A percentile compares a stretch with the other conserved stretches of the same genome.
phyloP scores from a whole-genome alignment of 2,329 filamentous ascomycete genomes.

The Bipolaris oryzae region DNA sequence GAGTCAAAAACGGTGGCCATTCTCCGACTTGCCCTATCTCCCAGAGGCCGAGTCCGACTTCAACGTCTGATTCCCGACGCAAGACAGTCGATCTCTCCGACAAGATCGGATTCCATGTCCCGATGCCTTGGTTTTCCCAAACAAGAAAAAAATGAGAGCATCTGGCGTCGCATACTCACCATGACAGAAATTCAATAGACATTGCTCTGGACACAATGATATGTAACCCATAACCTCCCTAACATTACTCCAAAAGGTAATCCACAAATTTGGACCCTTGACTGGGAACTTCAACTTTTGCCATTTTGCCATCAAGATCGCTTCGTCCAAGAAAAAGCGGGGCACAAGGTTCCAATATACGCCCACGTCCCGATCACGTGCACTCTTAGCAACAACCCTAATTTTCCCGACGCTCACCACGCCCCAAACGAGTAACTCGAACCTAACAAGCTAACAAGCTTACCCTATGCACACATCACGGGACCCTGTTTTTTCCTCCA shows the following conservation, averaged over 20 bases:
- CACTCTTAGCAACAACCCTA: background rate
- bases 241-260: background rate
- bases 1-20: slow-evolving; percentile 20
- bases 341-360: background rate
- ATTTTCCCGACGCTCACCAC: background rate
- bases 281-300: background rate
- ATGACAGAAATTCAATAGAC: background rate
- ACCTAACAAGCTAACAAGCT: background rate
- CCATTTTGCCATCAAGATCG: background rate
- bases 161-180: background rate
- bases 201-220: background rate
- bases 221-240: no score
- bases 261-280: background rate
- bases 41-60: background rate
- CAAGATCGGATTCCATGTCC: background rate
- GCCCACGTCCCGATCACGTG: background rate
- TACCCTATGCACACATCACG: background rate
- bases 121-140: background rate
- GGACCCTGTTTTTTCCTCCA: background rate
- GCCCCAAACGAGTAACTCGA: background rate
- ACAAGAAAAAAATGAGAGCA: background rate
- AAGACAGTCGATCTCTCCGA: background rate
- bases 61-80: background rate
- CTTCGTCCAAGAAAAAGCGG: no score
- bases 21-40: background rate